These are phyloP conservation scores for Teratosphaeria destructans DNA, from an alignment of 2,329 filamentous ascomycete species.

Conservation along the genomic window DNA sequence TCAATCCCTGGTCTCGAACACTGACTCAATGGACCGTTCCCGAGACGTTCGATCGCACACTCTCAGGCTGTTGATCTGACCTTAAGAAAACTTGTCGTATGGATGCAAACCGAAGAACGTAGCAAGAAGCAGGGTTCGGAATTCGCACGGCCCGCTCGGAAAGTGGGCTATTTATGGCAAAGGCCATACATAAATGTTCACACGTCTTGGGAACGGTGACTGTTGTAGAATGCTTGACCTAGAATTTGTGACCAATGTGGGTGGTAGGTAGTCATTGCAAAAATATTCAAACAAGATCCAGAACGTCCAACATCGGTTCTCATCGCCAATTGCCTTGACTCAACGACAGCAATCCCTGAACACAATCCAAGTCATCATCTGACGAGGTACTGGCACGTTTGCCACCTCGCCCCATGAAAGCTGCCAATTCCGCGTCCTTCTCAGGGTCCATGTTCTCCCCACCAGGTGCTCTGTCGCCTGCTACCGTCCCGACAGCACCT, in stretches of 20 bases:
- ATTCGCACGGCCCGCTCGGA: not conserved
- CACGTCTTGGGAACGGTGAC: not conserved
- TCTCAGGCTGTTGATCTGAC: not conserved
- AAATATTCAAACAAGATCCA: not conserved
- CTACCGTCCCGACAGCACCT: not conserved
- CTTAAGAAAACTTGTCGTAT: not conserved
- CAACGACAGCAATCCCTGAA: slow-evolving; percentile 77
- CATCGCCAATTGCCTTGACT: slow-evolving; percentile 80
- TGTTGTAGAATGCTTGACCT: not conserved
- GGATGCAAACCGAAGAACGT: not conserved
- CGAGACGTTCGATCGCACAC: not conserved
- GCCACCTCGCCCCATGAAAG: slow-evolving; percentile 55
- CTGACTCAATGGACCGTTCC: not conserved
- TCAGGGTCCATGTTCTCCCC: slow-evolving; percentile 31
- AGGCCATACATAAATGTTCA: not conserved
- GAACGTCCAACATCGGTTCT: not conserved
- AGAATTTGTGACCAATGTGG: not conserved
- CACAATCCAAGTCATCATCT: slow-evolving; percentile 67
- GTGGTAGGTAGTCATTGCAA: not conserved
- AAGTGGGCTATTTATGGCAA: not conserved
- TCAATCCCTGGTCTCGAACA: not conserved
- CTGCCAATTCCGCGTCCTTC: slow-evolving; percentile 55
- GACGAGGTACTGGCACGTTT: slow-evolving; percentile 28
- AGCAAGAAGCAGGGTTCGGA: not conserved
- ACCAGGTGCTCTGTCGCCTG: not conserved